Evolutionary conservation across 352 stramenopile species (phyloP).

Genomic region (Elongisporangium prolatum): DNA sequence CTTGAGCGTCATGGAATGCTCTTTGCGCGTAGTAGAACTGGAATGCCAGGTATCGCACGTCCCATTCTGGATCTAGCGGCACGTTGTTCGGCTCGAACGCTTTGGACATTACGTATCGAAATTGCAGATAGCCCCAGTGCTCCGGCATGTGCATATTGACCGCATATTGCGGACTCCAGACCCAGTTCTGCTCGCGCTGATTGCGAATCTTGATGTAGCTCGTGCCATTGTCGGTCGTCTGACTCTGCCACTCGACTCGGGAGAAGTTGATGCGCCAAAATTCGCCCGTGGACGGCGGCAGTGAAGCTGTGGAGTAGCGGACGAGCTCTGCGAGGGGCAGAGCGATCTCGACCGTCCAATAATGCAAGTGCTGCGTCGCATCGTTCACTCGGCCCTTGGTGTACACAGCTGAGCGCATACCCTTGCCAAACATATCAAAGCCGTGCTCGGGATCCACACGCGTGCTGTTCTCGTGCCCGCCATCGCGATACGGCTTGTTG

Average conservation of each 20-base stretch:
- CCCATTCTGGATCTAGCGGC: slow-evolving; percentile 38
- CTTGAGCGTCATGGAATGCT: slow-evolving; percentile 19
- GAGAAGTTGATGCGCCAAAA: slow-evolving; percentile 89
- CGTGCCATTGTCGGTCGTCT: slow-evolving; percentile 11
- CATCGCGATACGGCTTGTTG: slow-evolving; percentile 81
- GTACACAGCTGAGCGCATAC: slow-evolving; percentile 43
- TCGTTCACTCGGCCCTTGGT: slow-evolving; percentile 63
- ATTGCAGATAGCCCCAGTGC: slow-evolving; percentile 88
- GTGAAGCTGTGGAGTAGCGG: slow-evolving; percentile 21
- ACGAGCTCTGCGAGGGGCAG: slow-evolving; percentile 60
- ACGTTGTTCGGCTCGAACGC: slow-evolving; percentile 11
- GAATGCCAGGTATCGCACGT: slow-evolving; percentile 45
- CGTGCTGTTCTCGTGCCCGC: slow-evolving; percentile 78
- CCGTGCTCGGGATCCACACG: slow-evolving; percentile 55
- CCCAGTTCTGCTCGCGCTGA: slow-evolving; percentile 77
- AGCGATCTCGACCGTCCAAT: slow-evolving; percentile 81
- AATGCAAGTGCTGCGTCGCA: slow-evolving; percentile 45
- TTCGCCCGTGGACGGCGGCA: slow-evolving; percentile 29
- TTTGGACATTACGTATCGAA: slow-evolving; percentile 25
- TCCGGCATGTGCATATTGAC: slow-evolving; percentile 89
- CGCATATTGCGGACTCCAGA: slow-evolving; percentile 81
- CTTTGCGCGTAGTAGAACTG: slow-evolving; percentile 70
- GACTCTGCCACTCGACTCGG: slow-evolving; percentile 73
- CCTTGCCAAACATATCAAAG: slow-evolving; percentile 62
- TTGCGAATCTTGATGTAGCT: slow-evolving; percentile 48